These are phyloP conservation scores for Phyllosticta paracitricarpa DNA, from an alignment of 2,329 filamentous ascomycete species.

Conservation along the genomic window DNA sequence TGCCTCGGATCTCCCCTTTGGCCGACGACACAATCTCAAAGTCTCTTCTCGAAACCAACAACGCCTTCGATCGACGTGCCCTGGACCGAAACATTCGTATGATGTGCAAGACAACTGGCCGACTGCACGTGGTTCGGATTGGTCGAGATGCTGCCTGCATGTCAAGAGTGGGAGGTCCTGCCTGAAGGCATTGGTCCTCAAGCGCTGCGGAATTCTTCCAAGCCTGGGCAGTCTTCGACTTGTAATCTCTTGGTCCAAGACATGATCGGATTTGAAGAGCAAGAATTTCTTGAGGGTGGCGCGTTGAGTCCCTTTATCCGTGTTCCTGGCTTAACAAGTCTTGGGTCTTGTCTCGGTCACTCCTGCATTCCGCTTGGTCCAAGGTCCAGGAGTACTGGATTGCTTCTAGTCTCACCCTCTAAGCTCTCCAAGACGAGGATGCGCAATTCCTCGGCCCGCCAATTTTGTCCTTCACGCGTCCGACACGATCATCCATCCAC, in stretches of 20 bases:
- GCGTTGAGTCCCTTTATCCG: slow-evolving; percentile 6
- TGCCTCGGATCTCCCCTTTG: background rate
- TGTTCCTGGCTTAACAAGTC: slow-evolving; percentile 9
- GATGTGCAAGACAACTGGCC: background rate
- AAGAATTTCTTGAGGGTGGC: slow-evolving; percentile 8
- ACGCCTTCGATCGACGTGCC: background rate
- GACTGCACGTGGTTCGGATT: background rate
- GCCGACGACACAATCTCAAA: background rate
- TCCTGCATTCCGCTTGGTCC: slow-evolving; percentile 10
- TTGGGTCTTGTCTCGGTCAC: slow-evolving; percentile 8
- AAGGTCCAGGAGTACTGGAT: slow-evolving; percentile 9
- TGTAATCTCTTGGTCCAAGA: background rate
- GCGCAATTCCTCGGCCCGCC: background rate
- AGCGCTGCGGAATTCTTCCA: slow-evolving; percentile 5
- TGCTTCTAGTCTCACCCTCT: background rate
- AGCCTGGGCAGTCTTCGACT: background rate
- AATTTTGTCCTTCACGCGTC: background rate
- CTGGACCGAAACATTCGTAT: background rate
- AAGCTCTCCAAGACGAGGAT: background rate
- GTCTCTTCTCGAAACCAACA: background rate
- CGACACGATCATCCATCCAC: slow-evolving; percentile 9
- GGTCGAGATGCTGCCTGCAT: background rate
- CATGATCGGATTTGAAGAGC: background rate
- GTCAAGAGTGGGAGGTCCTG: slow-evolving; percentile 1
- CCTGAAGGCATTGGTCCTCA: background rate